phyloP scores from a whole-genome alignment of 1,139 yeast genomes.

The Candida mesenterica region DNA sequence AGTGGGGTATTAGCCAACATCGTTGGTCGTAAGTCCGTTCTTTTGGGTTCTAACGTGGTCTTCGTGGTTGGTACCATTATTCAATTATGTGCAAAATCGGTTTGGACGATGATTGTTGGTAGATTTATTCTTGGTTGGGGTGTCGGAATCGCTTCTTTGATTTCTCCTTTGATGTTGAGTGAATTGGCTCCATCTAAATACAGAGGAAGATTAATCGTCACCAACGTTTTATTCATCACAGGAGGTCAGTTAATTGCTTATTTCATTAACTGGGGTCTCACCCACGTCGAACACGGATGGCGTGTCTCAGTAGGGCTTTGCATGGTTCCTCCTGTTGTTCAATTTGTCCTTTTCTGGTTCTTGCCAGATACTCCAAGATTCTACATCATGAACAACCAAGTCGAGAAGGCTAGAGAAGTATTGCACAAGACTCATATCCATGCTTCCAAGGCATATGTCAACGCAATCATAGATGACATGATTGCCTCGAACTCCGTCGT shows the following conservation, averaged over 20 bases:
- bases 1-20: slow-evolving; percentile 82
- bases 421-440: slow-evolving; percentile 55
- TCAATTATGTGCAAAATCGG: slow-evolving; percentile 74
- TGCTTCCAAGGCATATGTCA: slow-evolving; percentile 56
- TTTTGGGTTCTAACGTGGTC: slow-evolving; percentile 74
- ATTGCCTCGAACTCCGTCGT: slow-evolving; percentile 56
- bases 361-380: slow-evolving; percentile 95
- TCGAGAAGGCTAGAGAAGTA: slow-evolving; percentile 65
- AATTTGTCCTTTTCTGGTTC: slow-evolving; percentile 73
- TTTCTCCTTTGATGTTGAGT: slow-evolving; percentile 86
- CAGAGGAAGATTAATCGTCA: slow-evolving; percentile 78
- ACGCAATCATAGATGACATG: slow-evolving; percentile 60
- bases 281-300: slow-evolving; percentile 81
- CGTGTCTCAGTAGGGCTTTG: slow-evolving; percentile 87
- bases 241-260: slow-evolving; percentile 93
- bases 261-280: slow-evolving; percentile 88
- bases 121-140: slow-evolving; percentile 93
- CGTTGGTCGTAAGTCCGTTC: slow-evolving; percentile 77
- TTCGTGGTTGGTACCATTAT: slow-evolving; percentile 80
- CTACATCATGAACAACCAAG: slow-evolving; percentile 67
- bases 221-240: slow-evolving; percentile 72
- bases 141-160: slow-evolving; percentile 89
- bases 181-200: slow-evolving; percentile 91
- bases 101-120: slow-evolving; percentile 92
- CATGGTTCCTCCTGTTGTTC: slow-evolving; percentile 80